phyloP scores from a whole-genome alignment of 2,329 filamentous ascomycete genomes.

The Zymoseptoria brevis region DNA sequence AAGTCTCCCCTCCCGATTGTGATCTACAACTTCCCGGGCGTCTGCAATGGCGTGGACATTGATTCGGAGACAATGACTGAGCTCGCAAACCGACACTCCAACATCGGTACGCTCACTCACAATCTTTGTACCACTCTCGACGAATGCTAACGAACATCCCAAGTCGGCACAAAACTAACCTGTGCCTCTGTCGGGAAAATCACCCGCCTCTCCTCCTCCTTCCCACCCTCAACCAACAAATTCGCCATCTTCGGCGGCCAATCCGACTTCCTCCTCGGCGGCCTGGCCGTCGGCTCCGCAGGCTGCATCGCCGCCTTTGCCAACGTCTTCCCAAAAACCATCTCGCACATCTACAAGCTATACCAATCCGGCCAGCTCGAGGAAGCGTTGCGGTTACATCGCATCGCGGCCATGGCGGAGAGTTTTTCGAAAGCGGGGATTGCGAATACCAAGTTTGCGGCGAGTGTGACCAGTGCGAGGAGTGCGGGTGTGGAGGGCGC shows the following conservation, averaged over 20 bases:
- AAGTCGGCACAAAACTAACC: slow-evolving; percentile 60
- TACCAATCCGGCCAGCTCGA: slow-evolving; percentile 47
- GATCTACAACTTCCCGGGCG: slow-evolving; percentile 66
- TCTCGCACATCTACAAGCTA: slow-evolving; percentile 49
- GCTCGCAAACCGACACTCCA: slow-evolving; percentile 46
- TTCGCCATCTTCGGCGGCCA: slow-evolving; percentile 67
- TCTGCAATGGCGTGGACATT: slow-evolving; percentile 59
- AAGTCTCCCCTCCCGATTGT: slow-evolving; percentile 48
- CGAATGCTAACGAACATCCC: neutral
- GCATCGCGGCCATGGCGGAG: slow-evolving; percentile 54
- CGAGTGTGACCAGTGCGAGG: slow-evolving; percentile 50
- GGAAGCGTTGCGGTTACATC: slow-evolving; percentile 52
- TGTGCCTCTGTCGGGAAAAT: slow-evolving; percentile 70
- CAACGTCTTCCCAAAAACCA: slow-evolving; percentile 46
- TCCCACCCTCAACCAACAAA: slow-evolving; percentile 37
- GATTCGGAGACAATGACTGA: slow-evolving; percentile 56
- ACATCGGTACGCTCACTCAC: slow-evolving; percentile 41
- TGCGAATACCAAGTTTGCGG: slow-evolving; percentile 57
- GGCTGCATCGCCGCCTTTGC: slow-evolving; percentile 53
- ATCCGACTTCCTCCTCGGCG: slow-evolving; percentile 59
- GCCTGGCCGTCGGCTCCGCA: slow-evolving; percentile 44
- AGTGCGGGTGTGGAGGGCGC: slow-evolving; percentile 53
- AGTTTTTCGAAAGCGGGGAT: slow-evolving; percentile 57
- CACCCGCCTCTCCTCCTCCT: slow-evolving; percentile 49
- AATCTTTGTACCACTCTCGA: no score